These are phyloP conservation scores for Capsicum chinense DNA, from an alignment of 257 asterid genomes.

Conservation along the genomic window DNA sequence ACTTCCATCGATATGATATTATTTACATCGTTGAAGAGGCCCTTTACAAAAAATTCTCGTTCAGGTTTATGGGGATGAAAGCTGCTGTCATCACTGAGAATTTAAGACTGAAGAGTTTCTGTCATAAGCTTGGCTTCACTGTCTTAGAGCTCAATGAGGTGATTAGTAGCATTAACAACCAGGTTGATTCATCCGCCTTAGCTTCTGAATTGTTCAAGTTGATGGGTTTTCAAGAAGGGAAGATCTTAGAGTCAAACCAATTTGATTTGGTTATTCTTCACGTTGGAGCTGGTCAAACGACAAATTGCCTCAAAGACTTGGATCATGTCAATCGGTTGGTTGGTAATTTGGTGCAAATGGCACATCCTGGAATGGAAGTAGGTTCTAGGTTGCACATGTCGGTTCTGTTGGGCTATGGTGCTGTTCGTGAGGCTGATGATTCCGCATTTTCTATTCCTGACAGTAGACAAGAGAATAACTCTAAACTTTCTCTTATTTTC, in stretches of 20 bases:
- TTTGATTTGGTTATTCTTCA: conserved; percentile 75
- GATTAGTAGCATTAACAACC: conserved; percentile 28
- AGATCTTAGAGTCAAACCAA: conserved; percentile 44
- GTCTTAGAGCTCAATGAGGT: conserved; percentile 51
- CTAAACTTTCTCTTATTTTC: conserved; percentile 50
- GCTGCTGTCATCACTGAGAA: conserved; percentile 67
- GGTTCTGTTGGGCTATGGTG: conserved; percentile 79
- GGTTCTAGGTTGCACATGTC: conserved; percentile 77
- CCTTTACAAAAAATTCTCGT: neutral
- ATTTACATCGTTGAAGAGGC: neutral
- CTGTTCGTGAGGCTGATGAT: conserved; percentile 46
- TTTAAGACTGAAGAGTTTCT: conserved; percentile 54
- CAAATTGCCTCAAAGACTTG: conserved; percentile 43
- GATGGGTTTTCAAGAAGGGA: conserved; percentile 81
- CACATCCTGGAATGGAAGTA: conserved; percentile 51
- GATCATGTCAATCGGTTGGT: conserved; percentile 62
- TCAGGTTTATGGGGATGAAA: conserved; percentile 92
- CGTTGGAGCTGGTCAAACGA: conserved; percentile 55
- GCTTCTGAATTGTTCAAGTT: conserved; percentile 62
- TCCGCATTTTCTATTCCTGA: conserved; percentile 41
- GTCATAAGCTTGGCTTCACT: conserved; percentile 57
- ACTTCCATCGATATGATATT: neutral
- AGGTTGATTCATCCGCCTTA: conserved; percentile 34
- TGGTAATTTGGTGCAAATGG: conserved; percentile 50
- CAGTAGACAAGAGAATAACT: conserved; percentile 36